Evolutionary conservation across 441 rosid species (phyloP), one percentile per base, ranked within the genome.

Genomic region (Flueggea neowawraea): DNA sequence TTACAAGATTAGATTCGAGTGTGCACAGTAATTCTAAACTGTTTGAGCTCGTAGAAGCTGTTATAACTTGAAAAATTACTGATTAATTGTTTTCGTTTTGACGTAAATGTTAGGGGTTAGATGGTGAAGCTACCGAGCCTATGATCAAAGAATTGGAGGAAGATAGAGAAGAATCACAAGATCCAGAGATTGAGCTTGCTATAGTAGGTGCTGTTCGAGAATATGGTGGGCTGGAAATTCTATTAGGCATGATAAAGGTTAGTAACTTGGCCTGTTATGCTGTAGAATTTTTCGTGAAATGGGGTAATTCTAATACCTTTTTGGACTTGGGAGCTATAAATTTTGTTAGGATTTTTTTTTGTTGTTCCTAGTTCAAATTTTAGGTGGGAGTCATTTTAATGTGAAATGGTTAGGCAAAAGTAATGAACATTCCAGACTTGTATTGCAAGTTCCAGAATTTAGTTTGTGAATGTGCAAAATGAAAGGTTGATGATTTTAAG

Each of bases 61-160:
- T 36, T 36, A 8, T 5, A 5, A 36, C 7, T 36, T 36, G 41
- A 8, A 36, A 22, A 36, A 36, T 36, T 1, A 8, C 41, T 36
- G 41, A 36, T 58, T 36, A 28, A 39, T 60, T 41, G 10, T 69
- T 14, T 14, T 36, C 22, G 7, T 57, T 49, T 53, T 57, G 8
- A 36, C 45, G 60, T 66, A 68, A 60, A 76, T 68, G 60, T 50
- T 83, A 94, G 99, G 99, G 99, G 48, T 79, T 94, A 62, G 99
- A 96, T 81, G 99, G 99, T 73, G 99, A 96, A 85, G 99, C 99
- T 63, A 94, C 99, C 49, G 99, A 96, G 64, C 99, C 99, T 69
- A 96, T 96, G 99, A 94, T 96, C 68, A 91, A 96, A 82, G 98
- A 96, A 68, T 71, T 96, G 80, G 99, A 96, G 82, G 99, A 96